Evolutionary conservation across 169 alveolate species (phyloP).

Genomic region (Plasmodium cynomolgi): DNA sequence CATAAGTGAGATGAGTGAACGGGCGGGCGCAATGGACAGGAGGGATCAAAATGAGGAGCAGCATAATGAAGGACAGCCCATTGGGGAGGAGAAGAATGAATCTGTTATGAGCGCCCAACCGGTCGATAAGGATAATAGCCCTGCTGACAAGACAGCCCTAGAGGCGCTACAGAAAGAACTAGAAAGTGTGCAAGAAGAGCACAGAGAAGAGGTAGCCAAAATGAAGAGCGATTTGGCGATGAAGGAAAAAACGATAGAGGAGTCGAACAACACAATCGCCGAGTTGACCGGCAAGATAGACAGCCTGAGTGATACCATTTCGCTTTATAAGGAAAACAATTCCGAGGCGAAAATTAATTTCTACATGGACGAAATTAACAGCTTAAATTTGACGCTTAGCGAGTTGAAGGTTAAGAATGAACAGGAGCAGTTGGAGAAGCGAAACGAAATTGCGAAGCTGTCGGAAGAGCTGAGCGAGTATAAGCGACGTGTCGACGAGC

Average conservation of each 20-base stretch:
- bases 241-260: constrained; percentile 30
- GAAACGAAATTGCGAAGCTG: neutral
- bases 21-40: neutral
- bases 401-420: constrained; percentile 1
- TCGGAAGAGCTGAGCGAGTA: constrained; percentile 10
- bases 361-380: constrained; percentile 3
- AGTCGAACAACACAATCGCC: constrained; percentile 9
- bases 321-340: neutral
- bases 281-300: constrained; percentile 23
- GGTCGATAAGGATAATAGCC: neutral
- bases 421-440: constrained; percentile 14
- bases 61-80: neutral
- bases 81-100: neutral
- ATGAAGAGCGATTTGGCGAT: neutral
- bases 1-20: neutral
- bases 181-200: neutral
- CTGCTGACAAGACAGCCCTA: neutral
- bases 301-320: constrained; percentile 1
- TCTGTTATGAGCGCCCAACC: neutral
- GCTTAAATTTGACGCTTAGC: neutral
- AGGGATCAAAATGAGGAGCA: neutral
- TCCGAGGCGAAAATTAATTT: neutral
- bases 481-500: neutral
- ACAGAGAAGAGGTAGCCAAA: neutral
- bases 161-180: neutral